Base-by-base conservation (phyloP, 2,329 filamentous ascomycete genomes). In the Rhinocladiella similis region DNA sequence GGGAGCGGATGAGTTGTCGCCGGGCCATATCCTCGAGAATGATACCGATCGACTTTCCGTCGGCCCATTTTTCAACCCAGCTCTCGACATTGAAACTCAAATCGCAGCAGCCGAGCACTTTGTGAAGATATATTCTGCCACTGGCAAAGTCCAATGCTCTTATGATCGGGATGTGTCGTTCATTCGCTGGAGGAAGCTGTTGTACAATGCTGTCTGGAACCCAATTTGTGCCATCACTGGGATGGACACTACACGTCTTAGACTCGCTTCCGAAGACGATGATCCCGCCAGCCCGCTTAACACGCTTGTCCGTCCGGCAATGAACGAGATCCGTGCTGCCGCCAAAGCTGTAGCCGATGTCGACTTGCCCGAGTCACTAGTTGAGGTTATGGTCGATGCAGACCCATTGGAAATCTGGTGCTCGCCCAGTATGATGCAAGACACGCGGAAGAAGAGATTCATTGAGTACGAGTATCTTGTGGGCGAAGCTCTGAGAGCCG, bases 381-480 rank as follows among this genome's bases (percentile, higher is more conserved):
- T 77, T 16, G 72, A 80, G n/a, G 59, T 63, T 1, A 74, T 77
- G 62, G 78, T 85, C 39, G 67, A 74, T 25, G 76, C 19, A 38
- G 80, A 84, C 69, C 79, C 80, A 0, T 67, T 77, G 45, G 63
- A 65, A n/a, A 74, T 75, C 42, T 77, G 75, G 38, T 73, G 81
- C 59, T 72, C 73, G 58, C 82, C 81, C 0, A 82, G 79, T 61
- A 84, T 84, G 81, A 70, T 75, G 14, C 75, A 79, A 57, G 82
- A 85, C 67, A 45, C 47, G 45, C 60, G 59, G 25, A 58, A 75
- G 76, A 76, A 79, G 14, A 82, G 82, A 60, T 80, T 75, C 50
- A 79, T 81, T 56, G 82, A 85, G 66, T 75, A 77, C 47, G 81
- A 84, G 65, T 82, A 78, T 59, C 74, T 84, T 35, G 67, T 84